These are phyloP conservation scores for Backusella sp. DNA, from an alignment of 192 early-diverging fungal genomes.

Conservation along the genomic window DNA sequence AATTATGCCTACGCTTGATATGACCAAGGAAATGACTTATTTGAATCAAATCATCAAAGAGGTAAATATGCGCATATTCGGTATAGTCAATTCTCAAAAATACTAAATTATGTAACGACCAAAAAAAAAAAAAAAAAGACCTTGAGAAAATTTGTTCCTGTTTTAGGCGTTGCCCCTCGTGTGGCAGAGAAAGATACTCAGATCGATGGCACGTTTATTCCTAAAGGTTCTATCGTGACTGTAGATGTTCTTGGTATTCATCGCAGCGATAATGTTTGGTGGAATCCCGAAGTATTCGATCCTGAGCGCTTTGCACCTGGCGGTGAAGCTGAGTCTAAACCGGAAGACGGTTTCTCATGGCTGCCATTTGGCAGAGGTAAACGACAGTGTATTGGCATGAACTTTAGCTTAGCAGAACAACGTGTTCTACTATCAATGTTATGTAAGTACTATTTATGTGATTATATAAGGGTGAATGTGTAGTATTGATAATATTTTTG, in stretches of 20 bases:
- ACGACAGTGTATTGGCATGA: slow-evolving; percentile 62
- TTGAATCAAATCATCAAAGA: slow-evolving; percentile 54
- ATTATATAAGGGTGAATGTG: not conserved
- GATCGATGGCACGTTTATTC: slow-evolving; percentile 19
- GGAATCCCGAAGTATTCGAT: slow-evolving; percentile 41
- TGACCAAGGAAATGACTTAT: slow-evolving; percentile 51
- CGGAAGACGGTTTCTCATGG: slow-evolving; percentile 23
- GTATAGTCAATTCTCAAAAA: not conserved
- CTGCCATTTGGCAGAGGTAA: slow-evolving; percentile 60
- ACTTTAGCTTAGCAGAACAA: slow-evolving; percentile 61
- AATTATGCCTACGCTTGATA: slow-evolving; percentile 46
- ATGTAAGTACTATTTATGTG: slow-evolving; percentile 15
- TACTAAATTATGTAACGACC: not conserved
- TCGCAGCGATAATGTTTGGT: slow-evolving; percentile 28
- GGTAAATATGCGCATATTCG: slow-evolving; percentile 2
- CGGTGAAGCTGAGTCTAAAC: slow-evolving; percentile 6
- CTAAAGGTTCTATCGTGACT: slow-evolving; percentile 21
- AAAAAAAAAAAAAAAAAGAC: slow-evolving; percentile 11
- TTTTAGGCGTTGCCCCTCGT: not conserved
- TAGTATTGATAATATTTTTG: not conserved
- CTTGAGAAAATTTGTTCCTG: slow-evolving; percentile 22
- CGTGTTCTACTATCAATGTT: slow-evolving; percentile 54
- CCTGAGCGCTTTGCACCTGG: slow-evolving; percentile 46
- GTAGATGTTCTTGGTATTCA: slow-evolving; percentile 22
- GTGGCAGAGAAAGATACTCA: slow-evolving; percentile 24